Conservation (phyloP, 306 rosid genomes). For the cucumber (Cucumis sativus) region Cucumber_9930_V3 NC_026660.2:22056501-22057000, state of each 20-base stretch:
- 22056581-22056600: constrained; percentile 79
- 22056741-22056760: not conserved
- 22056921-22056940: constrained; percentile 87
- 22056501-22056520: constrained; percentile 99
- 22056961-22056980: constrained; percentile 79
- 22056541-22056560: constrained; percentile 94
- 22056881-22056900: constrained; percentile 10
- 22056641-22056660: constrained; percentile 5
- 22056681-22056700: not conserved
- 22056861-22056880: too few relatives aligned
- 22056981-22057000: constrained; percentile 79
- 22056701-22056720: not conserved
- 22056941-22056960: constrained; percentile 98
- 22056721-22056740: not conserved
- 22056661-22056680: not conserved
- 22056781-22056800: not conserved
- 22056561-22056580: constrained; percentile 92
- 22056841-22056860: not conserved
- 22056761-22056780: not conserved
- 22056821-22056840: not conserved
- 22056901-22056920: constrained; percentile 93
- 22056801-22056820: not conserved
- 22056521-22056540: constrained; percentile 88
- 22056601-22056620: constrained; percentile 96
- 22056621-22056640: constrained; percentile 12